Evolutionary conservation across 1,284 basidiomycete genomes (phyloP), one percentile per base, ranked within the genome.

Genomic region (Irpex sp.): DNA sequence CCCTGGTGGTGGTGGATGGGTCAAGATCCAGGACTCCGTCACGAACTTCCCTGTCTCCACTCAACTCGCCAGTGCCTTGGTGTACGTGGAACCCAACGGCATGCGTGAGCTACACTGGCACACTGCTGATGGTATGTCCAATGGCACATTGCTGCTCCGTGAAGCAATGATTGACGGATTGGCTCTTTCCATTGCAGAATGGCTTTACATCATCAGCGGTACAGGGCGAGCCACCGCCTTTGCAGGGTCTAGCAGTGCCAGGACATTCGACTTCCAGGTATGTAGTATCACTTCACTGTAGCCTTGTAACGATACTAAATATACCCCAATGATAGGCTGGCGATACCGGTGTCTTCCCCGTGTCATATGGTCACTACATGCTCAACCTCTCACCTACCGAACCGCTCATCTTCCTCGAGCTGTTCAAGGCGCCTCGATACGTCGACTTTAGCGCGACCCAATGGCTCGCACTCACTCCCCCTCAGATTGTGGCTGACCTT

Each of bases 401-500:
- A 64, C 71, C 71, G 3, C 66, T 72, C 56, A 71, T 71, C 60
- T 72, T 64, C 67, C 65, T 72, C 44, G 71, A 71, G 54, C 64
- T 73, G 58, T 72, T 72, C 70, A 72, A 69, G 63, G 70, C 72
- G 26, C 62, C 60, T n/a, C 65, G 64, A 58, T 73, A 68, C 59
- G 62, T 68, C 52, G 71, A 72, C 67, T 72, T 71, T 65, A 70
- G 67, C 58, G 71, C 70, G n/a, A 70, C 70, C 4, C 71, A 72
- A 58, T 71, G 70, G 70, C 69, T 78, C 4, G 75, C 76, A 0
- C 69, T 77, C 65, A 74, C 72, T 13, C 75, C 76, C 4, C 67
- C 69, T 15, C 73, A 74, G 52, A 70, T 76, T 36, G 75, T 75
- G 15, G 73, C 75, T 19, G 74, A 74, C 59, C 71, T 75, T 52